These are phyloP conservation scores for Blastobotrys malaysiensis DNA, from an alignment of 1,139 yeast species.

Conservation along the genomic window DNA sequence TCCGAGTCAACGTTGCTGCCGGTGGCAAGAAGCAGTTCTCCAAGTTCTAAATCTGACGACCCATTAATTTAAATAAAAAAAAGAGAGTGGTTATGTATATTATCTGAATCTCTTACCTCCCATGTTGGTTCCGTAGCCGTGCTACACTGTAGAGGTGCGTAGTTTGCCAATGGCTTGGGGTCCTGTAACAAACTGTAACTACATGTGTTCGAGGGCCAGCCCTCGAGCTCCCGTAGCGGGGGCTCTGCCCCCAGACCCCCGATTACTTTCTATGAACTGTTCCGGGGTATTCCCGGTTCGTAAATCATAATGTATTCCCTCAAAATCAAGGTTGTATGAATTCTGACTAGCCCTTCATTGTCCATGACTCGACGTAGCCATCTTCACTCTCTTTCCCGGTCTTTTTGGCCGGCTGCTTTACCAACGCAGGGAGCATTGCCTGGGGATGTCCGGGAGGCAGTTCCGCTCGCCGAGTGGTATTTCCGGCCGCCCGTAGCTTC, in stretches of 20 bases:
- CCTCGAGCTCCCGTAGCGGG: too few species aligned
- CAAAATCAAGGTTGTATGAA: too few species aligned
- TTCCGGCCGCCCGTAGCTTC: background rate
- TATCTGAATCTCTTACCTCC: background rate
- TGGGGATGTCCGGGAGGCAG: background rate
- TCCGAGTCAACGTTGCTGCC: conserved; percentile 87
- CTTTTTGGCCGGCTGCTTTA: background rate
- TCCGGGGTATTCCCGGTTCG: too few species aligned
- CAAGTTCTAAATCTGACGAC: conserved; percentile 63
- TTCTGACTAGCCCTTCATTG: background rate
- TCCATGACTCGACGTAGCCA: background rate
- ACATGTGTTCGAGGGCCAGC: too few species aligned
- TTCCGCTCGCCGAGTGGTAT: background rate
- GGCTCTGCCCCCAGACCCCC: too few species aligned
- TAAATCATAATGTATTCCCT: too few species aligned
- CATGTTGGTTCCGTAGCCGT: too few species aligned
- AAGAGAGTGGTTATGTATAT: background rate
- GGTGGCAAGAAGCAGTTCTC: conserved; percentile 88
- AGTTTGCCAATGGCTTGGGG: too few species aligned
- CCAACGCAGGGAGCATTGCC: background rate
- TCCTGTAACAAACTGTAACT: too few species aligned
- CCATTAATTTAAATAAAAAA: background rate
- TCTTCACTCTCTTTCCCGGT: background rate
- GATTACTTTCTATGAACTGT: too few species aligned
- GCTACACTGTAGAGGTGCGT: too few species aligned